Evolutionary conservation across 371 early-diverging fungal genomes (phyloP), one percentile per base, ranked within the genome.

Genomic region (Funneliformis caledonium): DNA sequence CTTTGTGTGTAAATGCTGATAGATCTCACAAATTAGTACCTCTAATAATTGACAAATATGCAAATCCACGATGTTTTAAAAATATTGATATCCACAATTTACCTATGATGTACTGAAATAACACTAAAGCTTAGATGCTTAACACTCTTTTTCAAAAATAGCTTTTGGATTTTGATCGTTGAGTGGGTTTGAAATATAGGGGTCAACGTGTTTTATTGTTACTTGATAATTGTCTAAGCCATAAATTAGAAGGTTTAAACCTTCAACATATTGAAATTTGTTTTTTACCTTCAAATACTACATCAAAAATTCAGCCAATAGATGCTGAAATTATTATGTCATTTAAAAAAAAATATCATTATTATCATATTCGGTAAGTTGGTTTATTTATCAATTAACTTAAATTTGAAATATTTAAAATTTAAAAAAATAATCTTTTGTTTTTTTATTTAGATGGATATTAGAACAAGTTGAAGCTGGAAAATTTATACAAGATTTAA

Each of bases 241-340:
- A 83, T 61, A 56, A 60, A 2, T 11, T 65, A 22, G 78, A 81
- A 48, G 68, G 77, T 61, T 6, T 50, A 52, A 12, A 75, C 31
- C 78, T 77, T 26, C 45, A 33, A 59, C 70, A 83, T 76, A 52
- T 83, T 65, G 77, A 81, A n/a, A 31, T 83, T 37, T 61, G 48
- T 48, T 83, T 72, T 67, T 73, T 83, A 10, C 80, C 80, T 56
- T 80, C 80, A 52, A 79, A 83, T 72, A 80, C 81, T 8, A 83
- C 83, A 9, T 81, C 81, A 26, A 64, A 65, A 47, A 68, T 81
- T 7, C 83, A 83, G 48, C 83, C 80, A 33, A 64, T 83, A 42
- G 81, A 83, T 76, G 76, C 79, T 42, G 81, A 80, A 6, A 83
- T 81, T 22, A 83, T 83, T 45, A 69, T 43, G 37, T 33, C 47